phyloP scores from a whole-genome alignment of 2,329 filamentous ascomycete genomes.

The Pseudonectria buxi region DNA sequence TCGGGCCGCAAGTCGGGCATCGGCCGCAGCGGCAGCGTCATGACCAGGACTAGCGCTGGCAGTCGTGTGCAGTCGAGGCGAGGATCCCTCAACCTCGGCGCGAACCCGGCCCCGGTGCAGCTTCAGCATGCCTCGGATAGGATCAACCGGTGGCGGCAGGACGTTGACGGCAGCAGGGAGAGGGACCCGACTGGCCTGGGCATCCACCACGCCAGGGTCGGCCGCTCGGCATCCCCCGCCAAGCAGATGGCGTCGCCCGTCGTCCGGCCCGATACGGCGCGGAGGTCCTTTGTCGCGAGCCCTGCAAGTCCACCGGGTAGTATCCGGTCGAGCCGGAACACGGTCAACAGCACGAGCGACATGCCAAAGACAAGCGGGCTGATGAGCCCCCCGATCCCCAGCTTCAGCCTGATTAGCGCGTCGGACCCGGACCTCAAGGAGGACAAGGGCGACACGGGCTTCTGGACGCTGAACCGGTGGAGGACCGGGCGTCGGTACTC shows the following conservation, averaged over 20 bases:
- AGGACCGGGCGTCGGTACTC: constrained; percentile 31
- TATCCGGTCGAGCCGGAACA: constrained; percentile 19
- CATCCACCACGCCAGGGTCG: constrained; percentile 26
- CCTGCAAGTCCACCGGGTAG: constrained; percentile 36
- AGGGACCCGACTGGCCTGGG: constrained; percentile 6
- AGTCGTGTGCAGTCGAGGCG: constrained; percentile 44
- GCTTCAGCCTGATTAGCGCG: constrained; percentile 42
- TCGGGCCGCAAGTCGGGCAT: constrained; percentile 61
- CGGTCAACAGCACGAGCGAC: constrained; percentile 19
- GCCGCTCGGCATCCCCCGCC: constrained; percentile 50
- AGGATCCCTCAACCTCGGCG: constrained; percentile 42
- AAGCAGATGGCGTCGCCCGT: constrained; percentile 35
- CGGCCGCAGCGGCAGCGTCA: constrained; percentile 49
- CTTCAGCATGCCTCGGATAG: constrained; percentile 53
- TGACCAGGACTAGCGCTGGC: constrained; percentile 45
- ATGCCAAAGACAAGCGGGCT: constrained; percentile 20
- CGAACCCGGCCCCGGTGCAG: constrained; percentile 18
- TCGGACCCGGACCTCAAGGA: constrained; percentile 30
- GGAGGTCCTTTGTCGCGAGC: constrained; percentile 1
- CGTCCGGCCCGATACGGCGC: constrained; percentile 2
- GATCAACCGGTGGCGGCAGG: constrained; percentile 83
- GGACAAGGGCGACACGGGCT: constrained; percentile 38
- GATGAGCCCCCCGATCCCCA: constrained; percentile 44
- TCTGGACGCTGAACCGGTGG: constrained; percentile 55
- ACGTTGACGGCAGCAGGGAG: constrained; percentile 40